Base-by-base conservation (phyloP, 2,329 filamentous ascomycete genomes). In the Corinectria fuckeliana region DNA sequence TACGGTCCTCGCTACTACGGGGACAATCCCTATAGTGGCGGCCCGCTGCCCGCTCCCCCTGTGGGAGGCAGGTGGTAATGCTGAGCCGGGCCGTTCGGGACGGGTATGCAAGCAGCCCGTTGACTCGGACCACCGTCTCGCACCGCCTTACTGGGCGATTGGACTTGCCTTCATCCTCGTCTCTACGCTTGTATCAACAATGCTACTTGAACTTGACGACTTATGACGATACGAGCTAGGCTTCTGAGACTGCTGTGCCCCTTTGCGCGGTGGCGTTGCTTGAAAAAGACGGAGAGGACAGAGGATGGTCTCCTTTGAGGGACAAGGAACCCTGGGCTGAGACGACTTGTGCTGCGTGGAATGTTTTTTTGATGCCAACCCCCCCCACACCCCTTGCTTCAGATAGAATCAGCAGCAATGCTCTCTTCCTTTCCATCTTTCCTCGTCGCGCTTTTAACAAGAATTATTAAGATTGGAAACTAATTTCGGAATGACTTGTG, bases 11-110 rank as follows among this genome's bases (percentile, higher is more conserved):
- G 72, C 60, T 82, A 82, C 67, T 70, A 75, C 44, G 80, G 83
- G 61, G 80, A 77, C 52, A 81, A 81, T 60, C 77, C 81, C 3
- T 83, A 83, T 65, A 70, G 76, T 41, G 71, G 74, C 45, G 69
- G 76, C 41, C 69, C 66, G 18, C 63, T 84, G 50, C 78, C 81
- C 38, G 75, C 80, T 7, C 68, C 73, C 59, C 69, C 68, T 45
- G 49, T 65, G 52, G 67, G 60, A 60, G 48, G 61, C 26, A 48
- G 56, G 34, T 50, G 50, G 34, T 60, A 56, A 49, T 56, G 52
- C n/a, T 21, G 26, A 42, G 13, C 21, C 16, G 18, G 13, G 7
- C 23, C 16, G 30, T 32, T 30, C 16, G 42, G 47, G 30, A 30
- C n/a, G 21, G n/a, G 28, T 36, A 9, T 25, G 20, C 10, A 16